Evolutionary conservation across 2,329 filamentous ascomycete species (phyloP), one percentile per base, ranked within the genome.

Genomic region (Gyromitra esculenta): DNA sequence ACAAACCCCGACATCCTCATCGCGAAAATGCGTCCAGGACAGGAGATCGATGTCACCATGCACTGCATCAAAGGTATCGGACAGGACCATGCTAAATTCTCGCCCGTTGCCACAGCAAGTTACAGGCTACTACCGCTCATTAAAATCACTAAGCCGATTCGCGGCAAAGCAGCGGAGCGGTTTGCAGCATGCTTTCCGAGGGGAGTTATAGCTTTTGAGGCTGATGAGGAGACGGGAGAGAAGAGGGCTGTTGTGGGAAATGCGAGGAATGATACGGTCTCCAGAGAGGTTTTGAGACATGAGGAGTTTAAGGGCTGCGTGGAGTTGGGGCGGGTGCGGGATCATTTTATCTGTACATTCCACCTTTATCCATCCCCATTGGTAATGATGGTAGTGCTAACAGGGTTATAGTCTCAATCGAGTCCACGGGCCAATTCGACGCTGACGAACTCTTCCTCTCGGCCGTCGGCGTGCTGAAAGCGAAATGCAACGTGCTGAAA

Each of bases 11-110:
- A 97, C 82, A 97, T 99, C 78, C 86, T 99, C 73, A 90, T 99
- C 82, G 94, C 94, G 77, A 99, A 99, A 86, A 86, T 99, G 84
- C 90, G 96, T 37, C 96, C 96, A 0, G 92, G 92, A 3, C 96
- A 99, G 86, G 89, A 89, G 81, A 92, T 99, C 81, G 88, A 92
- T 82, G 86, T 97, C 77, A 90, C 92, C 80, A 91, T 97, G 88
- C 94, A 98, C 86, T 96, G 95, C 85, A 90, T 97, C 85, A 97
- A 97, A 85, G 96, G 96, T 77, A 90, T 96, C 80, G 96, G 96
- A 62, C 90, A 91, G 79, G 96, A 99, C 84, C 96, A 99, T 84
- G 91, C 96, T 81, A 99, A 99, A 85, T 99, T 96, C 86, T 97
- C 93, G 0, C 96, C 96, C 60, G 96, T 98, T 45, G 94, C 95